Evolutionary conservation across 2,329 filamentous ascomycete genomes (phyloP).

Genomic region (Zymoseptoria brevis): DNA sequence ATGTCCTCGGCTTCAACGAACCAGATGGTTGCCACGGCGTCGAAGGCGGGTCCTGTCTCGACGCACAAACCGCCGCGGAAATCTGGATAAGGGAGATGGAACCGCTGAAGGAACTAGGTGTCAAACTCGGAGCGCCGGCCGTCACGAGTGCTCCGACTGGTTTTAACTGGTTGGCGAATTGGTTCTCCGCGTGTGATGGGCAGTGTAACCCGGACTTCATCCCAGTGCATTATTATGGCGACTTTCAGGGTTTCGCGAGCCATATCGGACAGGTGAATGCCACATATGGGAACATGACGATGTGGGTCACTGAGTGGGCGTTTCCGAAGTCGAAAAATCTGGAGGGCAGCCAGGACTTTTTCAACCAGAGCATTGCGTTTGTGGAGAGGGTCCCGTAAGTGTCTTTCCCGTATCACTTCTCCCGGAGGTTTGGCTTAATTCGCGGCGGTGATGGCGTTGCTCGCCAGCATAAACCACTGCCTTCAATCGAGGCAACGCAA

Average conservation of each 20-base stretch:
- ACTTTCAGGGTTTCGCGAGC: slow-evolving; percentile 59
- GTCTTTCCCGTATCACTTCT: background rate
- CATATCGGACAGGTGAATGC: slow-evolving; percentile 55
- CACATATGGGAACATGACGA: slow-evolving; percentile 43
- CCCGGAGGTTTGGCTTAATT: background rate
- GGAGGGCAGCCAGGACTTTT: slow-evolving; percentile 54
- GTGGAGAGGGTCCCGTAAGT: slow-evolving; percentile 54
- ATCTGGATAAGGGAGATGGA: slow-evolving; percentile 66
- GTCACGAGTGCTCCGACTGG: slow-evolving; percentile 56
- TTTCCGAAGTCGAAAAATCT: slow-evolving; percentile 47
- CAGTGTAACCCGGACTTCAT: slow-evolving; percentile 44
- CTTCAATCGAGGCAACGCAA: background rate
- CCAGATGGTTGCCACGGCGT: slow-evolving; percentile 50
- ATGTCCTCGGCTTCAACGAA: slow-evolving; percentile 73
- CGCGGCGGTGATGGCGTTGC: background rate
- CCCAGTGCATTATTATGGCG: slow-evolving; percentile 51
- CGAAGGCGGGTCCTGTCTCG: slow-evolving; percentile 56
- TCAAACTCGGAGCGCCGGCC: slow-evolving; percentile 63
- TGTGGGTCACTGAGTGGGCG: slow-evolving; percentile 78
- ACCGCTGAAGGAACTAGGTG: slow-evolving; percentile 53
- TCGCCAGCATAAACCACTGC: background rate
- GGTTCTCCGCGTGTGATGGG: slow-evolving; percentile 52
- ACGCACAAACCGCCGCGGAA: slow-evolving; percentile 53
- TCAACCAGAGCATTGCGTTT: slow-evolving; percentile 57
- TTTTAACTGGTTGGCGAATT: slow-evolving; percentile 59